A percentile compares a stretch with the other conserved stretches of the same genome.
Evolutionary conservation across 352 stramenopile species (phyloP).

Genomic region (Phytophthora nicotianae): DNA sequence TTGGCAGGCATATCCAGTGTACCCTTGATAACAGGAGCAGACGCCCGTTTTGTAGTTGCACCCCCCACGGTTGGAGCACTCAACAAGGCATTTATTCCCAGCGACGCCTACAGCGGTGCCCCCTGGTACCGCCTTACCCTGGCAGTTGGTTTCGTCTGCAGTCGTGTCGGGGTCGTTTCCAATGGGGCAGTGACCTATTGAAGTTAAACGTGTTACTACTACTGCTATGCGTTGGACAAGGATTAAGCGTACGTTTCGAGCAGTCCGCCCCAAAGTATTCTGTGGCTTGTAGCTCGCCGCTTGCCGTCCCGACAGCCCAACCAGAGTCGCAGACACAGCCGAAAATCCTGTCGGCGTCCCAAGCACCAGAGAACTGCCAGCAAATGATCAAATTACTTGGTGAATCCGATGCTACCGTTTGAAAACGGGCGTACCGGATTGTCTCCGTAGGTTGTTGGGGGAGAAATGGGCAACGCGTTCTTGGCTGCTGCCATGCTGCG

Average conservation of each 20-base stretch:
- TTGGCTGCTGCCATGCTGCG: constrained; percentile 66
- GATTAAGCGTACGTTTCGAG: constrained; percentile 55
- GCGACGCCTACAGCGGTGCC: constrained; percentile 43
- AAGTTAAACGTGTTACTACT: constrained; percentile 7
- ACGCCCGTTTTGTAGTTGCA: constrained; percentile 87
- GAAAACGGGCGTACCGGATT: constrained; percentile 33
- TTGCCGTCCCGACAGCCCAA: constrained; percentile 81
- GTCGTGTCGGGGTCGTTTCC: constrained; percentile 78
- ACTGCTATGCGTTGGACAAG: constrained; percentile 1
- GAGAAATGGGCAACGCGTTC: constrained; percentile 71
- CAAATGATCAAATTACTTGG: constrained; percentile 2
- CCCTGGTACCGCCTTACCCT: constrained; percentile 44
- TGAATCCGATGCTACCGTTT: constrained; percentile 3
- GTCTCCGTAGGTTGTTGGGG: constrained; percentile 68
- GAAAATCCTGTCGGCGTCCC: constrained; percentile 92
- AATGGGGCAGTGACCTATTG: constrained; percentile 76
- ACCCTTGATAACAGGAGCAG: constrained; percentile 92
- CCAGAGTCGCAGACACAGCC: constrained; percentile 89
- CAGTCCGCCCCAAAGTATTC: constrained; percentile 92
- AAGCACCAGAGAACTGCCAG: constrained; percentile 64
- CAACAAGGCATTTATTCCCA: constrained; percentile 91
- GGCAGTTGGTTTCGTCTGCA: constrained; percentile 81
- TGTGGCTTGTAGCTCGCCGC: constrained; percentile 76
- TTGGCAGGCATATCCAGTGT: constrained; percentile 62
- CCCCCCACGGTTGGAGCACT: constrained; percentile 92